Conservation (phyloP, 106 monocot species). For the Posidonia australis region DNA sequence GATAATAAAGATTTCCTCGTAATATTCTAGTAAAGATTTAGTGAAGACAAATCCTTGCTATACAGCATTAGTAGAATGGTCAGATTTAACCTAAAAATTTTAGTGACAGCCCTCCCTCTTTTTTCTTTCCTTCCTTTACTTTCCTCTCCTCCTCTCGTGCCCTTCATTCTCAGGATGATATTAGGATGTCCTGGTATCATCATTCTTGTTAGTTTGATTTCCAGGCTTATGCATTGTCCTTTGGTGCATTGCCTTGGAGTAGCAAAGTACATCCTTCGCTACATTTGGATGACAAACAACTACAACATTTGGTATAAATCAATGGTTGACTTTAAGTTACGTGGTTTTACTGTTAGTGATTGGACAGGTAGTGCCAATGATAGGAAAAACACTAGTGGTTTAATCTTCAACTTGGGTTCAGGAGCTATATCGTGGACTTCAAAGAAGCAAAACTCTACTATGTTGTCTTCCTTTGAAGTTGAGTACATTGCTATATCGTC, state of each 20-base stretch:
- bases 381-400: not conserved
- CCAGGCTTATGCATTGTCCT: not conserved
- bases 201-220: too few species aligned
- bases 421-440: not conserved
- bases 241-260: too few species aligned
- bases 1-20: too few species aligned
- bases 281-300: not conserved
- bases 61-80: too few species aligned
- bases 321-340: not conserved
- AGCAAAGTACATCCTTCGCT: not conserved
- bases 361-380: not conserved
- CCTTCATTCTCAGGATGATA: too few species aligned
- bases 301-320: not conserved
- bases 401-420: not conserved
- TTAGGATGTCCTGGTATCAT: not conserved
- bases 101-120: too few species aligned
- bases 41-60: too few species aligned
- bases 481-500: not conserved
- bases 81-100: too few species aligned
- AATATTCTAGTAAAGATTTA: too few species aligned
- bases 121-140: too few species aligned
- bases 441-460: not conserved
- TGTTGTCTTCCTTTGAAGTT: not conserved
- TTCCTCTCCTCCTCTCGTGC: too few species aligned
- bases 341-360: not conserved